These are phyloP conservation scores for Saturnispora halmiae DNA, from an alignment of 805 yeast genomes.

Conservation along the genomic window DNA sequence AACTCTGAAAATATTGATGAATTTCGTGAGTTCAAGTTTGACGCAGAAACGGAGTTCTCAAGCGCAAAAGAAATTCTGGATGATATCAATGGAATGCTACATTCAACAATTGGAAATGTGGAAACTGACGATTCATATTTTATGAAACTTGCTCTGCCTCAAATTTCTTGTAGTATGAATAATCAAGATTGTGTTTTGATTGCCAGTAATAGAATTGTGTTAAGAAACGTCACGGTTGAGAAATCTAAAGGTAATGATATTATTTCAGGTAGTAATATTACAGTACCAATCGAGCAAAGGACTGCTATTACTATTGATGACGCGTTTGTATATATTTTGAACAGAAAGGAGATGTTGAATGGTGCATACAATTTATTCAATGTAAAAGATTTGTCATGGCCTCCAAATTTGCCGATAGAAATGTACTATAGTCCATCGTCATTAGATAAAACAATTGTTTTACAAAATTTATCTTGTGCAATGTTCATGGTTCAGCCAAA, in stretches of 20 bases:
- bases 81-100: conserved; percentile 46
- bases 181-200: conserved; percentile 41
- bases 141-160: conserved; percentile 73
- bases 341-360: conserved; percentile 28
- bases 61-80: conserved; percentile 26
- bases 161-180: conserved; percentile 50
- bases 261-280: conserved; percentile 28
- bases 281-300: conserved; percentile 44
- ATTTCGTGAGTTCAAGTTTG: conserved; percentile 9
- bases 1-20: conserved; percentile 2
- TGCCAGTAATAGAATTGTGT: conserved; percentile 50
- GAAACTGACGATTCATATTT: conserved; percentile 32
- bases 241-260: conserved; percentile 31
- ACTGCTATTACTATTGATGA: conserved; percentile 48
- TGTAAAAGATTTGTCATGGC: conserved; percentile 39
- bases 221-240: conserved; percentile 39
- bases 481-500: conserved; percentile 44
- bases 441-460: conserved; percentile 36
- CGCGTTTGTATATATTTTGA: conserved; percentile 44
- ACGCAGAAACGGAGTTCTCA: conserved; percentile 16
- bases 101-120: conserved; percentile 20
- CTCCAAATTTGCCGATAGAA: conserved; percentile 60
- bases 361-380: conserved; percentile 28
- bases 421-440: conserved; percentile 43
- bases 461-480: conserved; percentile 46